These are phyloP conservation scores for Phytophthora pluvialis DNA, from an alignment of 352 stramenopile genomes.

Conservation along the genomic window DNA sequence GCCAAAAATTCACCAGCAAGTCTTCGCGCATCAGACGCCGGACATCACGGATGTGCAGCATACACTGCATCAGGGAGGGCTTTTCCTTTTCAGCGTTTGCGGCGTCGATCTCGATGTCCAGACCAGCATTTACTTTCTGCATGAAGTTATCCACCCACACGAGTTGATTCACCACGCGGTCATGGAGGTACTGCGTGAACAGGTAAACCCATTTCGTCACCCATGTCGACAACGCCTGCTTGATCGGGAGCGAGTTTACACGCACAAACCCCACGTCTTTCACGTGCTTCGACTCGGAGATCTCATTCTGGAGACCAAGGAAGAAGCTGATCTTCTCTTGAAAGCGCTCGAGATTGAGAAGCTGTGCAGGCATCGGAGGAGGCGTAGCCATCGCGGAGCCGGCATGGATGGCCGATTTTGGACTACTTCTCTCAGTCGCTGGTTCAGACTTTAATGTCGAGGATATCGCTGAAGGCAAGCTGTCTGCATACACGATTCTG, in stretches of 20 bases:
- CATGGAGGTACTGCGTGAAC: slow-evolving; percentile 93
- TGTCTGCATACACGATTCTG: slow-evolving; percentile 38
- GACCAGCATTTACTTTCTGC: slow-evolving; percentile 65
- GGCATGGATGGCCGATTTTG: slow-evolving; percentile 22
- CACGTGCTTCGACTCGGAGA: slow-evolving; percentile 86
- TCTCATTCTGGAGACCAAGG: slow-evolving; percentile 87
- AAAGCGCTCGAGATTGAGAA: slow-evolving; percentile 86
- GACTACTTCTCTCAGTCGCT: slow-evolving; percentile 4
- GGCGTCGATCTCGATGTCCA: slow-evolving; percentile 68
- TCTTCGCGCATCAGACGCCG: slow-evolving; percentile 85
- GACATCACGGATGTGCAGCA: slow-evolving; percentile 91
- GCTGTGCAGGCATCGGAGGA: slow-evolving; percentile 68
- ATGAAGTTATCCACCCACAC: slow-evolving; percentile 91
- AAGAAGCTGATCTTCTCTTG: slow-evolving; percentile 93
- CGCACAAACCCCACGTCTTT: slow-evolving; percentile 92
- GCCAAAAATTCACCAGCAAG: slow-evolving; percentile 72
- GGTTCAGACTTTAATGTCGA: slow-evolving; percentile 8
- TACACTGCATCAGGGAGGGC: slow-evolving; percentile 82
- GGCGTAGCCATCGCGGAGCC: slow-evolving; percentile 38
- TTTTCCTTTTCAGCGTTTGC: slow-evolving; percentile 54
- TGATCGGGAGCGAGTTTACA: slow-evolving; percentile 94
- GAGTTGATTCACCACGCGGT: slow-evolving; percentile 87
- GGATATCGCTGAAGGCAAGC: slow-evolving; percentile 24
- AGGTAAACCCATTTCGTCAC: slow-evolving; percentile 96
- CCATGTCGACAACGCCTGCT: slow-evolving; percentile 94